These are phyloP conservation scores for Diaporthe destruens DNA, from an alignment of 2,329 filamentous ascomycete species.

Conservation along the genomic window DNA sequence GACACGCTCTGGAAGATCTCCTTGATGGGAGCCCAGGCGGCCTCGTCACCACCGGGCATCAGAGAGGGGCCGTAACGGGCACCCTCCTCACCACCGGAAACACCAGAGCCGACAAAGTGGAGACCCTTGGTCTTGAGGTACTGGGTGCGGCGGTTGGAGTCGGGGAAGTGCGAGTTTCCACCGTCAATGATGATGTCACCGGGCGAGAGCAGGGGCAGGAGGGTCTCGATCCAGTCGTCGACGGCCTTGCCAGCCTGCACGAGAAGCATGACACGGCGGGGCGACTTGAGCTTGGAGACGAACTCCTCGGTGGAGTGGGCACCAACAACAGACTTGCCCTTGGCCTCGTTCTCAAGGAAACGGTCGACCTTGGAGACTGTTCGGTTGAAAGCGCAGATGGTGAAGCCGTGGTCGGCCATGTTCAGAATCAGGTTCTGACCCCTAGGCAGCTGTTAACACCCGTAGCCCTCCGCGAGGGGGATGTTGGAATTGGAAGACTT, in stretches of 20 bases:
- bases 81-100: conserved; percentile 99
- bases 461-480: conserved; percentile 22
- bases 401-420: conserved; percentile 93
- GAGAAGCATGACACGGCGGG: conserved; percentile 96
- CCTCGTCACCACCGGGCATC: conserved; percentile 99
- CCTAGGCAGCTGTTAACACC: conserved; percentile 53
- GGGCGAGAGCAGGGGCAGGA: conserved; percentile 83
- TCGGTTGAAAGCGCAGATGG: conserved; percentile 98
- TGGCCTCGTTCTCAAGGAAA: conserved; percentile 91
- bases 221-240: conserved; percentile 97
- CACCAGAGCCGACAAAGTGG: conserved; percentile 95
- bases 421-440: conserved; percentile 91
- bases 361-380: conserved; percentile 98
- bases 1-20: conserved; percentile 98
- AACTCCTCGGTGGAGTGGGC: conserved; percentile 96
- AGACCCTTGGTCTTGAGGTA: conserved; percentile 91
- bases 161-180: conserved; percentile 99
- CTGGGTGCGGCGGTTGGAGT: conserved; percentile 96
- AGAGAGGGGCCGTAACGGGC: conserved; percentile 96
- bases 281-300: conserved; percentile 94
- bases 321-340: conserved; percentile 95
- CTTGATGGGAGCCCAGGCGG: conserved; percentile 98
- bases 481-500: conserved; percentile 52
- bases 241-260: conserved; percentile 99
- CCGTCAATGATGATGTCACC: conserved; percentile 99